Conservation (phyloP, 305 asterid genomes). For the Ilex paraguariensis region DNA sequence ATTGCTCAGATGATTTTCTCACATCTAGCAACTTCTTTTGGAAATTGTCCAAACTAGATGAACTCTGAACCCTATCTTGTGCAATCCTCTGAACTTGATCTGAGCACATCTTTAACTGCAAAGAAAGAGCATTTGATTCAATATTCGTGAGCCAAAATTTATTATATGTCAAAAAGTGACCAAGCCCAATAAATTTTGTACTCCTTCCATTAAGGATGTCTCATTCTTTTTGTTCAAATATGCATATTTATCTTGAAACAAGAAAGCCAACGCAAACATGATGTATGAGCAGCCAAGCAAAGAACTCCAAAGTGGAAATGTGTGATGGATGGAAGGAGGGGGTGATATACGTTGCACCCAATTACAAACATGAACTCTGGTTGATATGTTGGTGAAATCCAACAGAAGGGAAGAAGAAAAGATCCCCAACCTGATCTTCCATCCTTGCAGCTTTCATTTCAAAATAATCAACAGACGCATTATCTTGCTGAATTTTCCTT, state of each 20-base stretch:
- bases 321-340: too few species aligned
- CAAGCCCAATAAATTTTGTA: too few species aligned
- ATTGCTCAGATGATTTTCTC: conserved; percentile 52
- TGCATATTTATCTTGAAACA: too few species aligned
- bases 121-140: conserved; percentile 14
- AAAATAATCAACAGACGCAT: conserved; percentile 50
- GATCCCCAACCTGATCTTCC: conserved; percentile 68
- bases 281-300: too few species aligned
- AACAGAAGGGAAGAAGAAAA: too few species aligned
- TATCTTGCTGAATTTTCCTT: conserved; percentile 57
- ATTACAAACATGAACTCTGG: too few species aligned
- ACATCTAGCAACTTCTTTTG: conserved; percentile 55
- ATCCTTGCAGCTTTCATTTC: conserved; percentile 67
- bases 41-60: conserved; percentile 49
- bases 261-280: too few species aligned
- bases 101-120: conserved; percentile 72
- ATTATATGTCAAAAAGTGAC: background rate
- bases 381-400: too few species aligned
- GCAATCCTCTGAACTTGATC: conserved; percentile 72
- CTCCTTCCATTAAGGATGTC: too few species aligned
- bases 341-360: too few species aligned
- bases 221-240: too few species aligned
- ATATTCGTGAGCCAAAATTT: conserved; percentile 1
- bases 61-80: conserved; percentile 57
- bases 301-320: too few species aligned